Evolutionary conservation across 2,329 filamentous ascomycete species (phyloP), one percentile per base, ranked within the genome.

Genomic region (Paracoccidioides brasiliensis): DNA sequence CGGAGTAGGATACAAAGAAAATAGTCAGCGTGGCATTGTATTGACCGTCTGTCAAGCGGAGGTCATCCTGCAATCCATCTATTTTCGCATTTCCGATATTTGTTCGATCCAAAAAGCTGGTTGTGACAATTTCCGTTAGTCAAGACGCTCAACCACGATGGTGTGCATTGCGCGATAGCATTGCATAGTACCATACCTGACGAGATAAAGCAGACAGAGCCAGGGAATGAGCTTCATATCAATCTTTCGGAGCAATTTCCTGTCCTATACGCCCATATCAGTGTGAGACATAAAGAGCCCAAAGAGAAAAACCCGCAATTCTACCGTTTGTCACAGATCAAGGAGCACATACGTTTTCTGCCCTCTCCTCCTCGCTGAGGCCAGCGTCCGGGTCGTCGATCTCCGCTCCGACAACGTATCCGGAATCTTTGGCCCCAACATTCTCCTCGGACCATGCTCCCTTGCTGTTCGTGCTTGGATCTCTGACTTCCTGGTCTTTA

Each of bases 351-450:
- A 87, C 85, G 63, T 81, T 78, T 51, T 70, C 76, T 32, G 78
- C 78, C 60, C 73, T 78, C 66, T 88, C 85, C 59, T 81, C 82
- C 0, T 78, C 78, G 42, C 76, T 82, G 61, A 86, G 69, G 6
- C 81, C 80, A 50, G 78, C 82, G 69, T 89, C 85, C 0, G 81
- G 81, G 62, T 84, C 80, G 35, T 67, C 66, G 22, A 45, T 8
- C 5, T 33, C 53, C 14, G 32, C 2, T 15, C 7, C 35, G 14
- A 30, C 22, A 22, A 38, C 5, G 4, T 37, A 15, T 5, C 22
- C 12, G 4, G 10, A 2, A 22, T 8, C 4, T n/a, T 40, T 41
- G 10, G 12, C 12, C 28, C 1, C 41, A 33, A 53, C 30, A 28
- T 53, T 37, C 0, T 53, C 42, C 14, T 53, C 52, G 3, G 40